These are phyloP conservation scores for Phytopythium montanum DNA, from an alignment of 352 stramenopile species.

Conservation along the genomic window DNA sequence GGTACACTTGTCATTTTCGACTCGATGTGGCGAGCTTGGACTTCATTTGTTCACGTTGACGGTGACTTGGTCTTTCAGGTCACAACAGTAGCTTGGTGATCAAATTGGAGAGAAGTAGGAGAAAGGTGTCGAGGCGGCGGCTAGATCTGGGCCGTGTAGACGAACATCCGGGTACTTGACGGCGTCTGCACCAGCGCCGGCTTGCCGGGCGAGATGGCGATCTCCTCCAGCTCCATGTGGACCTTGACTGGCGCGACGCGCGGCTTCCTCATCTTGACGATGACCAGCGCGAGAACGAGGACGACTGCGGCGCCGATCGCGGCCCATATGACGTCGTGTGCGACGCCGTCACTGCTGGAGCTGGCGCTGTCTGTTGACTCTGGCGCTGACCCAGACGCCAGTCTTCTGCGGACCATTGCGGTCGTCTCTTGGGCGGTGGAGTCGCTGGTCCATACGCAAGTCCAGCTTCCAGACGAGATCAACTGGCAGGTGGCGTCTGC, in stretches of 20 bases:
- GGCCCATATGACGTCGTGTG: conserved; percentile 11
- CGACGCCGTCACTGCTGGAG: neutral
- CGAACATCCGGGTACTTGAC: conserved; percentile 35
- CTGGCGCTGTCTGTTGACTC: neutral
- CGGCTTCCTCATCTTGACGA: conserved; percentile 15
- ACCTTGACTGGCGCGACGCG: conserved; percentile 4
- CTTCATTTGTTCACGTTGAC: neutral
- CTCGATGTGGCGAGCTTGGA: neutral
- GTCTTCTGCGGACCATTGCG: neutral
- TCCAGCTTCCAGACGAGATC: neutral
- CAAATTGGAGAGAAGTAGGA: too few relatives aligned
- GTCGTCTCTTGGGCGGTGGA: neutral
- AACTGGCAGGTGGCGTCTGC: neutral
- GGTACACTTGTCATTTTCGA: neutral
- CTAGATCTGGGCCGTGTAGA: conserved; percentile 57
- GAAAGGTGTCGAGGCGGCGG: neutral
- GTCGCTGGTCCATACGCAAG: neutral
- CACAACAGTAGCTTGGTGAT: neutral
- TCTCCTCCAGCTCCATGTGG: conserved; percentile 26
- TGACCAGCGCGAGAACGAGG: conserved; percentile 14
- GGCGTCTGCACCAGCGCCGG: conserved; percentile 18
- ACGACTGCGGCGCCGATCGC: conserved; percentile 18
- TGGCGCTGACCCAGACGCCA: neutral
- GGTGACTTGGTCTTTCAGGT: too few relatives aligned
- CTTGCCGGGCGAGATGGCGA: conserved; percentile 41